A percentile compares a stretch with the other conserved stretches of the same genome.
phyloP scores from a whole-genome alignment of 305 asterid genomes.

The Withania somnifera region DNA sequence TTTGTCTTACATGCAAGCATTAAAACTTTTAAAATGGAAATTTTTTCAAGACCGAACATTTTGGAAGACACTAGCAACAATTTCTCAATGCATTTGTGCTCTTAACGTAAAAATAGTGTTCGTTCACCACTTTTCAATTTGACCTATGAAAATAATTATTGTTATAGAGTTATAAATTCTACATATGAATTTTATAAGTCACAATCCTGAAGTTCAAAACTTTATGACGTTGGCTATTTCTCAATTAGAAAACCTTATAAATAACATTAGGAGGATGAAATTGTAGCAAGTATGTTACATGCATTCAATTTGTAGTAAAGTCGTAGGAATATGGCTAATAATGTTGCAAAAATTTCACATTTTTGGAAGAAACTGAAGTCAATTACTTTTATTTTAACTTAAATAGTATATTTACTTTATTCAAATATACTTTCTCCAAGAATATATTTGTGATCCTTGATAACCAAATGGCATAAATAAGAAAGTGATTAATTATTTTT shows the following conservation, averaged over 20 bases:
- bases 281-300: too few relatives aligned
- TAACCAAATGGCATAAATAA: background rate
- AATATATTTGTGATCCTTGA: background rate
- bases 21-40: too few relatives aligned
- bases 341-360: background rate
- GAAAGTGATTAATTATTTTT: background rate
- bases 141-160: background rate
- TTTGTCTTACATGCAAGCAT: too few relatives aligned
- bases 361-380: background rate
- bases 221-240: too few relatives aligned
- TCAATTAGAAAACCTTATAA: too few relatives aligned
- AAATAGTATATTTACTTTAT: background rate
- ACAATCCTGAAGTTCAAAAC: too few relatives aligned
- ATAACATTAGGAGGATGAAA: too few relatives aligned
- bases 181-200: background rate
- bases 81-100: background rate
- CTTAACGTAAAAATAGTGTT: background rate
- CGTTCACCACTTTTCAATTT: background rate
- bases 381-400: background rate
- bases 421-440: background rate
- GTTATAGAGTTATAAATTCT: background rate
- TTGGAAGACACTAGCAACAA: too few relatives aligned
- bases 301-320: background rate
- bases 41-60: too few relatives aligned
- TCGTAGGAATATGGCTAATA: background rate